Evolutionary conservation across 352 stramenopile species (phyloP), one percentile per base, ranked within the genome.

Genomic region (Phytophthora agathidicida): DNA sequence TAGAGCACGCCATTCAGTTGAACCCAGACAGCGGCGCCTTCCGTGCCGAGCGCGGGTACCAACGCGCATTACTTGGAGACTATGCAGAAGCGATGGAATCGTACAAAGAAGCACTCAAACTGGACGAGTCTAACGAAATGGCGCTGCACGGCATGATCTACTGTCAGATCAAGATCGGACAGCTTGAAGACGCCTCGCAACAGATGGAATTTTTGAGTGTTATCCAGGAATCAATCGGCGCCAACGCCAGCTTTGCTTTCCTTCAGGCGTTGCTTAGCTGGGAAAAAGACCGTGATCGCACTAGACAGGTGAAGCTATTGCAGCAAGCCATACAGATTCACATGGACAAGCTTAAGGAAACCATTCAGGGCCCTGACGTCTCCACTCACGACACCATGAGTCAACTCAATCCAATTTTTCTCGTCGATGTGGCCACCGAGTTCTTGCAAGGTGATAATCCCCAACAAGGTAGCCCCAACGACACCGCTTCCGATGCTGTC

Each of bases 191-290:
- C 48, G 93, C 93, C 1, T 84, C 85, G 0, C 83, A 96, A 60
- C 93, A 98, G 56, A 90, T 98, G 72, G 93, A 98, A 39, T 96
- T 98, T 51, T 60, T 98, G 3, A 86, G 71, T 19, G 83, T 97
- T 9, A 91, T 98, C 49, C 89, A 97, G 35, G 86, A 96, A 71
- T 94, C 67, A 8, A 96, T 94, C 13, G 83, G 78, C 7, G 76
- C 80, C 9, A 94, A 79, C 37, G 77, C 84, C 2, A 77, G 82
- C 10, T 89, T 98, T 41, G 77, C 87, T 20, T 93, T 96, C 45
- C 68, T 97, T 3, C 83, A 97, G 49, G 90, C 90, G 0, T 43
- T 97, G 31, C 56, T 97, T n/a, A 83, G 74, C 44, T 93, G 85
- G 83, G 73, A 88, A 26, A 88, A 90, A 37, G 78, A 93, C 28